phyloP scores from a whole-genome alignment of 805 yeast species.

The Lipomyces chichibuensis region DNA sequence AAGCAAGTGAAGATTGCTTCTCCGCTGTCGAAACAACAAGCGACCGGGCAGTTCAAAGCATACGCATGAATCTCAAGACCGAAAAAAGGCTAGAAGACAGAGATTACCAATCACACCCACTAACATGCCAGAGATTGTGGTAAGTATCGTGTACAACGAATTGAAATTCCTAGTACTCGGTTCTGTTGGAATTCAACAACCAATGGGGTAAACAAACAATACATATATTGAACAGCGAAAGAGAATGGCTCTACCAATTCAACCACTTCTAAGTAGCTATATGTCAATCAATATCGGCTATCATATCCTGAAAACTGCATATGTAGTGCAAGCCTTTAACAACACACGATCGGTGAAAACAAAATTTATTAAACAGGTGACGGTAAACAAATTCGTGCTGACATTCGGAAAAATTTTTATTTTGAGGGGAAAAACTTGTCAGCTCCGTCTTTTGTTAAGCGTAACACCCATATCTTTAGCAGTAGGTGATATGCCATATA shows the following conservation, averaged over 20 bases:
- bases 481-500: neutral
- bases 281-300: neutral
- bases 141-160: neutral
- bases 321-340: neutral
- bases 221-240: neutral
- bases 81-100: neutral
- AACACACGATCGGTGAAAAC: neutral
- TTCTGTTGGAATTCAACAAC: neutral
- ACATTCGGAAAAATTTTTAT: too few relatives aligned
- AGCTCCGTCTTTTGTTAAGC: too few relatives aligned
- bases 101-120: neutral
- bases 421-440: too few relatives aligned
- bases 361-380: neutral
- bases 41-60: constrained; percentile 5
- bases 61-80: neutral
- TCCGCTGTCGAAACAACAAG: neutral
- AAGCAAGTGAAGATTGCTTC: constrained; percentile 7
- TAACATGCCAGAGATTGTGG: neutral
- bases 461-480: too few relatives aligned
- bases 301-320: too few relatives aligned
- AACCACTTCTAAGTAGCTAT: neutral
- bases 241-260: neutral
- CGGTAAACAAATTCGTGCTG: neutral
- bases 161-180: too few relatives aligned
- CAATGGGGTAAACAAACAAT: neutral